Conservation (phyloP, 2,329 filamentous ascomycete species). For the Diaporthe ampelina region DNA sequence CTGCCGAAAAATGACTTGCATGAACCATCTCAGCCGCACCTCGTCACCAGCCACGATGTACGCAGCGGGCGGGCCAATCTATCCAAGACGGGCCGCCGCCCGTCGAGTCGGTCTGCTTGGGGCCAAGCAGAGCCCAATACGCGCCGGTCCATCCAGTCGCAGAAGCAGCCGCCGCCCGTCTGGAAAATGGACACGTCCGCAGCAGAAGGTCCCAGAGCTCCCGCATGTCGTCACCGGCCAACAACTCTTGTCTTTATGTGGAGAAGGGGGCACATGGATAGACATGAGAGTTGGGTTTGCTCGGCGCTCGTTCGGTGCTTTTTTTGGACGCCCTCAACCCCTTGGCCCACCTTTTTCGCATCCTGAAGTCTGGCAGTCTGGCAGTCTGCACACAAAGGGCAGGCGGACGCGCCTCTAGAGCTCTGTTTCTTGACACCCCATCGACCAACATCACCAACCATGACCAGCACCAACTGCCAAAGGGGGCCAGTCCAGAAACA, state of each 20-base stretch:
- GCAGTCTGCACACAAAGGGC: background rate
- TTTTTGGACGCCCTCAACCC: background rate
- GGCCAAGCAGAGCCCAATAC: background rate
- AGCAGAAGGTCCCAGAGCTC: background rate
- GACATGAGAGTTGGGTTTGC: constrained; percentile 1
- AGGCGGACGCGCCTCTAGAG: background rate
- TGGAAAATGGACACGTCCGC: background rate
- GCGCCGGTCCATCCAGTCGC: background rate
- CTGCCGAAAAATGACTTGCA: background rate
- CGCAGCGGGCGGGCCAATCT: background rate
- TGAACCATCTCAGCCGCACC: constrained; percentile 13
- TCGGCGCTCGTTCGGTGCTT: constrained; percentile 17
- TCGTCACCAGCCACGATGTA: background rate
- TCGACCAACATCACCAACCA: background rate
- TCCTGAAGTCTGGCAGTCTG: background rate
- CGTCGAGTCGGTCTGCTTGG: no score
- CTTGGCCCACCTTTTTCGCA: background rate
- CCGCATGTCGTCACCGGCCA: constrained; percentile 1
- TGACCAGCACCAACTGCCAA: background rate
- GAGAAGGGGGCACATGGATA: background rate
- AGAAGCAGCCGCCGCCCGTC: background rate
- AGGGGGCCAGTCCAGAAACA: background rate
- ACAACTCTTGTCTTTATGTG: background rate
- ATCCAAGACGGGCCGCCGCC: constrained; percentile 3
- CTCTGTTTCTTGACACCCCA: background rate